phyloP scores from a whole-genome alignment of 73 alveolate species.

The Paramecium primaurelia region DNA sequence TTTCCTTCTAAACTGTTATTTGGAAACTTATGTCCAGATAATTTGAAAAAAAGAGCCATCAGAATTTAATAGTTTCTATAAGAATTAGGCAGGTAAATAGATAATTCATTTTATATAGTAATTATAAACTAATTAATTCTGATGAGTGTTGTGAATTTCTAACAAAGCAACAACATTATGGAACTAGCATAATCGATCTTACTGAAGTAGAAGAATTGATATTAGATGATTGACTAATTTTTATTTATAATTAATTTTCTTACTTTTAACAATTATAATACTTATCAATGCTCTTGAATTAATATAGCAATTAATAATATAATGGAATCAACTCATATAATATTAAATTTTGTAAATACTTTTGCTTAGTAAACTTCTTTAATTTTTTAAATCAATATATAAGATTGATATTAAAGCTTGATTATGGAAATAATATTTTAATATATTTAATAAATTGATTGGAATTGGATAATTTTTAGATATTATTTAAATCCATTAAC shows the following conservation, averaged over 20 bases:
- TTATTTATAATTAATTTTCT: background rate
- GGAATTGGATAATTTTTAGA: too few species aligned
- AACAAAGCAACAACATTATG: background rate
- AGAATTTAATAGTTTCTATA: background rate
- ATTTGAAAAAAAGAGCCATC: background rate
- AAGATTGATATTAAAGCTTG: too few species aligned
- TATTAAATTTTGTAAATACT: too few species aligned
- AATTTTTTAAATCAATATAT: too few species aligned
- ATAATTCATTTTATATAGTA: background rate
- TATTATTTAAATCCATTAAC: too few species aligned
- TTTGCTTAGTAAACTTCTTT: too few species aligned
- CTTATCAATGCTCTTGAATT: background rate
- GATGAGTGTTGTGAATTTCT: background rate
- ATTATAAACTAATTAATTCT: background rate
- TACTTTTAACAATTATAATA: background rate
- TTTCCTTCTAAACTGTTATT: background rate
- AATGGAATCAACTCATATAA: too few species aligned
- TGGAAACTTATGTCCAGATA: background rate
- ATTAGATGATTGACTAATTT: background rate
- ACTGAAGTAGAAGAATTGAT: background rate
- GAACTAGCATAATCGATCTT: background rate
- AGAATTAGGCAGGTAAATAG: background rate
- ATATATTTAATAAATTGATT: too few species aligned
- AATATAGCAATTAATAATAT: too few species aligned
- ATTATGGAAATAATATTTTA: too few species aligned